phyloP scores from a whole-genome alignment of 2,329 filamentous ascomycete genomes.

The Triangularia verruculosa region DNA sequence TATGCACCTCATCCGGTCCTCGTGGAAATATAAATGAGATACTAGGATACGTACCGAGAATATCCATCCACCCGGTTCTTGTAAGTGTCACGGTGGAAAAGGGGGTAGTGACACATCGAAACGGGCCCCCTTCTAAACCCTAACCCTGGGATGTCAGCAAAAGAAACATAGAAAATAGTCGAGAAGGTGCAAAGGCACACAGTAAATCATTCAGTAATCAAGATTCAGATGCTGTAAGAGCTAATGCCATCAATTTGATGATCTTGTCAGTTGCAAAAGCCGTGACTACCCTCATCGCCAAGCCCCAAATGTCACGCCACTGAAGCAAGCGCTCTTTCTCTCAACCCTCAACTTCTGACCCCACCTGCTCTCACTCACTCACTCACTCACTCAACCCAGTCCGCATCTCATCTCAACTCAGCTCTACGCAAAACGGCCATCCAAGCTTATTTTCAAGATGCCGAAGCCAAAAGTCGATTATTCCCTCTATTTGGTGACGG shows the following conservation, averaged over 20 bases:
- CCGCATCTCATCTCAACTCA: neutral
- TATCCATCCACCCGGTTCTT: neutral
- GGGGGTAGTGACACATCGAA: neutral
- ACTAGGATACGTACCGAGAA: neutral
- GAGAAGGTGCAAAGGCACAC: neutral
- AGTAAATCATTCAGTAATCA: neutral
- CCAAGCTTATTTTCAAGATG: constrained; percentile 9
- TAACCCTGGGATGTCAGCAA: neutral
- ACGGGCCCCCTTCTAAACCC: neutral
- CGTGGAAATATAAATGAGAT: neutral
- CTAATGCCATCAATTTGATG: too few species aligned
- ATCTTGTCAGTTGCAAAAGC: neutral
- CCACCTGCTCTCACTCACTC: neutral
- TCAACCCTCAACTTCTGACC: neutral
- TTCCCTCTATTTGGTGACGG: constrained; percentile 85
- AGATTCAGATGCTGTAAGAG: too few species aligned
- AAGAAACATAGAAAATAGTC: neutral
- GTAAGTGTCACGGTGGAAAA: neutral
- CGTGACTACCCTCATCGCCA: neutral
- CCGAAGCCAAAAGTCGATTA: constrained; percentile 56
- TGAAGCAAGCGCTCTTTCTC: neutral
- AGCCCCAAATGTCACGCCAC: neutral
- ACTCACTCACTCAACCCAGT: neutral
- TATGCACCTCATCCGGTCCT: neutral
- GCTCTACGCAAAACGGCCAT: neutral